Base-by-base conservation (phyloP, 495 filamentous ascomycete species). In the Podospora tetraspora region DNA sequence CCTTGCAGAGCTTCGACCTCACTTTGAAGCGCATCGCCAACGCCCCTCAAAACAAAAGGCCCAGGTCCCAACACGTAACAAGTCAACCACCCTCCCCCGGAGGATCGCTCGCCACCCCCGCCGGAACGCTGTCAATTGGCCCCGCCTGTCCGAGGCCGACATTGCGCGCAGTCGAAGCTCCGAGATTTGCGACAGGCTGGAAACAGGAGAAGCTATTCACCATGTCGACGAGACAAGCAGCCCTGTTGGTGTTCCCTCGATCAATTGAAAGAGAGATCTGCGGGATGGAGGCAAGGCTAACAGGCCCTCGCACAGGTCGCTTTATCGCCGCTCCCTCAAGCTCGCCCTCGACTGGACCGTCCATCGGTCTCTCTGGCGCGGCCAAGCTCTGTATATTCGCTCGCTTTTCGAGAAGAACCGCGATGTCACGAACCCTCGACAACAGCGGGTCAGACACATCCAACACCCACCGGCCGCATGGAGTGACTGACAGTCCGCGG, bases 321-420 rank as follows among this genome's bases (percentile, higher is more conserved):
- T 99, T 58, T 98, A 99, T 79, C 90, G 95, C 70, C 92, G 93
- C 68, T 92, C 91, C 22, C 80, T 98, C 74, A 98, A 97, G 85
- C 87, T 96, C 67, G 85, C 95, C 19, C 91, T 97, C 71, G 92
- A 96, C 83, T 99, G 95, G 96, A 84, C 91, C 66, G 91, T 97
- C 68, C 91, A 97, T 72, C 88, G 96, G 66, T 85, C 90, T 70
- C 79, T 97, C 70, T 99, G 96, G 94, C 88, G 96, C 69, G 91
- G 93, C 64, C 94, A 97, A 78, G 95, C 96, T 21, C 81, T 97
- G 69, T 98, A 99, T 76, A 95, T 99, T 70, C 90, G 95, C 71
- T 92, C 91, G 21, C 84, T 98, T 12, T 99, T 99, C 76, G 95
- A 99, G 73, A 92, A 92, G 58, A 98, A 99, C 80, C 91, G 88